These are phyloP conservation scores for Pholiota molesta DNA, from an alignment of 768 basidiomycete species.

Conservation along the genomic window DNA sequence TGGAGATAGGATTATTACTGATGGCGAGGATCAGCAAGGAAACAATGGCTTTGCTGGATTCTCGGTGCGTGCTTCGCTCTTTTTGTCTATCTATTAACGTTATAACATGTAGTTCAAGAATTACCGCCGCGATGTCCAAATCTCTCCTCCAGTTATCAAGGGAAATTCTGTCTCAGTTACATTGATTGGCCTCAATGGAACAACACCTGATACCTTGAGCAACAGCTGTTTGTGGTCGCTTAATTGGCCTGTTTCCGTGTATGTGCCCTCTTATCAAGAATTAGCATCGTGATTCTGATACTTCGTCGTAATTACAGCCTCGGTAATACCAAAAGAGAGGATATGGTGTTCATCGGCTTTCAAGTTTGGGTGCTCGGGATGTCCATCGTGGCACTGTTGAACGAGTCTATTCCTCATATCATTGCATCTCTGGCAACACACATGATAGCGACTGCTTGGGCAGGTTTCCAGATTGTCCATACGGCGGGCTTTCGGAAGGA, in stretches of 20 bases:
- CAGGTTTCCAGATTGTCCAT: constrained; percentile 63
- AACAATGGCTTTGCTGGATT: neutral
- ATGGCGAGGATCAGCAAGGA: constrained; percentile 9
- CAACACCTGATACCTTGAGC: constrained; percentile 39
- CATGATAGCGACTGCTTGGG: constrained; percentile 73
- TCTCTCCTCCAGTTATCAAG: constrained; percentile 13
- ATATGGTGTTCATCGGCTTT: constrained; percentile 76
- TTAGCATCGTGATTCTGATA: neutral
- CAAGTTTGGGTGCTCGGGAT: constrained; percentile 82
- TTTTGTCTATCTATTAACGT: neutral
- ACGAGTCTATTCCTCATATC: constrained; percentile 84
- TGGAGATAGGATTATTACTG: constrained; percentile 17
- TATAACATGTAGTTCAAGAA: neutral
- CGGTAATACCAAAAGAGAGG: constrained; percentile 74
- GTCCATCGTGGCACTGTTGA: constrained; percentile 69
- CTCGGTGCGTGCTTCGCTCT: neutral
- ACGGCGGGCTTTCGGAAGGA: constrained; percentile 59
- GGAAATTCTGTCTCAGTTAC: constrained; percentile 16
- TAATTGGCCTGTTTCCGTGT: constrained; percentile 74
- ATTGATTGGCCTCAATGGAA: constrained; percentile 18
- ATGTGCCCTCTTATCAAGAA: constrained; percentile 28
- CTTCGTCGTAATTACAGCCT: constrained; percentile 44
- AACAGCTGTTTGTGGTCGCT: constrained; percentile 59
- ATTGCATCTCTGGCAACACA: constrained; percentile 77
- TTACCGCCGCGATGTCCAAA: constrained; percentile 20